Conservation (phyloP, 2,329 filamentous ascomycete species). For the Fusarium xyrophilum region DNA sequence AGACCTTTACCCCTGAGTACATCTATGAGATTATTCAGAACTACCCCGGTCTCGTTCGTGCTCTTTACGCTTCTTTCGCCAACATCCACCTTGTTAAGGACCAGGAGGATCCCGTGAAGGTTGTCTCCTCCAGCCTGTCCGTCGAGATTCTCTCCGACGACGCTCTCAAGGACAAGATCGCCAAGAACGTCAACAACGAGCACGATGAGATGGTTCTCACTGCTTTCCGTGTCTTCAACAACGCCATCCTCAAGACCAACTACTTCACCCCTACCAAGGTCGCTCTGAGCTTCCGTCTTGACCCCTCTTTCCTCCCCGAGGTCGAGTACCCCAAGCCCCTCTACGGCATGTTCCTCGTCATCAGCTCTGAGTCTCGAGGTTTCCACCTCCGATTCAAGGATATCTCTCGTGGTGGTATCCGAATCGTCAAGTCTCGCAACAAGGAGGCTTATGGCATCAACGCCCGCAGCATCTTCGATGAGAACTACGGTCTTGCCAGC, state of each 20-base stretch:
- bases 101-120: constrained; percentile 57
- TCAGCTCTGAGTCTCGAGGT: constrained; percentile 93
- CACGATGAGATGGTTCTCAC: constrained; percentile 99
- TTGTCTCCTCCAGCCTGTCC: constrained; percentile 62
- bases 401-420: constrained; percentile 94
- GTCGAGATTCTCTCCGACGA: constrained; percentile 77
- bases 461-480: constrained; percentile 93
- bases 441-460: constrained; percentile 97
- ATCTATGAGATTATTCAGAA: constrained; percentile 95
- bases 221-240: constrained; percentile 95
- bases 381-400: constrained; percentile 98
- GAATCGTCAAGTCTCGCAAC: constrained; percentile 97
- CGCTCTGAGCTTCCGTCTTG: constrained; percentile 92
- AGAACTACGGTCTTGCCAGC: constrained; percentile 98
- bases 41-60: constrained; percentile 85
- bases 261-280: constrained; percentile 98
- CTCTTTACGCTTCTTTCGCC: constrained; percentile 90
- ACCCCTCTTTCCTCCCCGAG: constrained; percentile 85
- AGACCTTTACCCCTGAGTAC: constrained; percentile 98
- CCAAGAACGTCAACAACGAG: constrained; percentile 84
- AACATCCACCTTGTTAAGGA: constrained; percentile 74
- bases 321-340: constrained; percentile 93
- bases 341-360: constrained; percentile 98
- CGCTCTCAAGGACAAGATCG: constrained; percentile 77
- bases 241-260: constrained; percentile 93